phyloP scores from a whole-genome alignment of 2,329 filamentous ascomycete species.

The Lithohypha guttulata region DNA sequence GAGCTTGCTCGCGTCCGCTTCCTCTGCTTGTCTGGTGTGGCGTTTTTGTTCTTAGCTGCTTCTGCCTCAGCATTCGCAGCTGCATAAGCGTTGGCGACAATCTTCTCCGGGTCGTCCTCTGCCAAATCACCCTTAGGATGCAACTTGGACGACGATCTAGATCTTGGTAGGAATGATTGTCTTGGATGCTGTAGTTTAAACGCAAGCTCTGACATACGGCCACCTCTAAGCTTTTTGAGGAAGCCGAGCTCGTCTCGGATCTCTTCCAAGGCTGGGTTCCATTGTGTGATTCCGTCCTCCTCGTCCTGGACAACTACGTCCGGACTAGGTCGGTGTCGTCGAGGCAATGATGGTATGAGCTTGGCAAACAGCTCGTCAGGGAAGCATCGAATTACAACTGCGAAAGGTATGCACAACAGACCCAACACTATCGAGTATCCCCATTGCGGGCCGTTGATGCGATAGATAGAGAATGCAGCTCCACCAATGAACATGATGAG shows the following conservation, averaged over 20 bases:
- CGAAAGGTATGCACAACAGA: conserved; percentile 41
- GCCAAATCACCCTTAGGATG: conserved; percentile 33
- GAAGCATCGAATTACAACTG: conserved; percentile 39
- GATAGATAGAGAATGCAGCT: conserved; percentile 42
- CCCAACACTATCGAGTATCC: conserved; percentile 43
- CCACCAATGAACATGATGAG: conserved; percentile 50
- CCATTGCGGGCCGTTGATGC: conserved; percentile 44
- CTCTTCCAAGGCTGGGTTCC: conserved; percentile 52
- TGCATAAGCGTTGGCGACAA: conserved; percentile 45
- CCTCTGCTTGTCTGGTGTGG: conserved; percentile 44
- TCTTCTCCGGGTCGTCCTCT: conserved; percentile 31
- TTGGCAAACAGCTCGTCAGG: conserved; percentile 40
- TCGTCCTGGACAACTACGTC: conserved; percentile 27
- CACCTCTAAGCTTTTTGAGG: conserved; percentile 53
- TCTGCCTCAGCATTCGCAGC: conserved; percentile 30
- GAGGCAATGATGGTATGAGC: conserved; percentile 28
- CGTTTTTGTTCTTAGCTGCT: conserved; percentile 31
- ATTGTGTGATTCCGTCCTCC: conserved; percentile 39
- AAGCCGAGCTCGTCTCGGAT: conserved; percentile 54
- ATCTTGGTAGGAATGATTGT: conserved; percentile 34
- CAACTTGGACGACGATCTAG: conserved; percentile 26
- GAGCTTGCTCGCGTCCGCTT: conserved; percentile 46
- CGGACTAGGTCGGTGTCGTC: conserved; percentile 15
- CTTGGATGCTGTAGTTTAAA: conserved; percentile 52
- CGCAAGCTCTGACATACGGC: conserved; percentile 48